Evolutionary conservation across 495 filamentous ascomycete genomes (phyloP).

Genomic region (Paragyromitra xinjiangensis): DNA sequence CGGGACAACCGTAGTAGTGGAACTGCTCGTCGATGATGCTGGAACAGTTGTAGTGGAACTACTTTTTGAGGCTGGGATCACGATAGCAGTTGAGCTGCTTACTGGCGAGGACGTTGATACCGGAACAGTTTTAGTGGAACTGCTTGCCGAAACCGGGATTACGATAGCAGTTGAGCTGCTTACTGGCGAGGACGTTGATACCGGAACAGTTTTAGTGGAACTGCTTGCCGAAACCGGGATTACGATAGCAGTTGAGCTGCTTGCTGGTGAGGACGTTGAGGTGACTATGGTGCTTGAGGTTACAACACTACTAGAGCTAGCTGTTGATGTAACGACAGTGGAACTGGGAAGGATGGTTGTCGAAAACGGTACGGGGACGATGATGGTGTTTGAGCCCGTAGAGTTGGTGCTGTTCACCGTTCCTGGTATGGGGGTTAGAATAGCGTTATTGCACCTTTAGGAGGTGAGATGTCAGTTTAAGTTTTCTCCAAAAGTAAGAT

Average conservation of each 20-base stretch:
- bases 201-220: not conserved
- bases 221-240: not conserved
- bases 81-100: not conserved
- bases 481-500: not conserved
- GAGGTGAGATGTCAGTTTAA: not conserved
- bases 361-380: not conserved
- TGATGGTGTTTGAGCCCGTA: not conserved
- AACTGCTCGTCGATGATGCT: not conserved
- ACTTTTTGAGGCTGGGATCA: not conserved
- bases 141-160: too few species aligned
- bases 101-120: not conserved
- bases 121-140: not conserved
- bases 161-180: not conserved
- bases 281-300: not conserved
- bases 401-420: not conserved
- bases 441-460: slow-evolving; percentile 15
- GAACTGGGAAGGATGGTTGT: not conserved
- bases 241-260: not conserved
- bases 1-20: not conserved
- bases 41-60: not conserved
- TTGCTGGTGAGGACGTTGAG: not conserved
- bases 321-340: not conserved
- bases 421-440: not conserved
- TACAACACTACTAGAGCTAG: not conserved
- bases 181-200: not conserved